These are phyloP conservation scores for Nephelium lappaceum DNA, from an alignment of 345 rosid species.

Conservation along the genomic window DNA sequence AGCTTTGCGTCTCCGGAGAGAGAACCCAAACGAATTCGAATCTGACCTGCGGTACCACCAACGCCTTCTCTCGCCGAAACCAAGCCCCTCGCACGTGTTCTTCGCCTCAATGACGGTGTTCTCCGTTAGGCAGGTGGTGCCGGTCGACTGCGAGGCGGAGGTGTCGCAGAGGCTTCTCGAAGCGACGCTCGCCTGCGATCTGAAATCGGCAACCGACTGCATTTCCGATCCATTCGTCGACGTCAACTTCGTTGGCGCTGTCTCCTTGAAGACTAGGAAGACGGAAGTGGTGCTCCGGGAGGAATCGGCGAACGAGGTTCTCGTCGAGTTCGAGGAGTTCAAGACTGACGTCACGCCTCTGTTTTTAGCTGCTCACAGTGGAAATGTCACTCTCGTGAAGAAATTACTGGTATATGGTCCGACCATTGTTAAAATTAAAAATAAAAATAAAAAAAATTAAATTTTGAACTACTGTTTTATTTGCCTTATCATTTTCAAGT, in stretches of 20 bases:
- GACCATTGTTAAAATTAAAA: neutral
- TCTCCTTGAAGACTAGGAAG: conserved; percentile 67
- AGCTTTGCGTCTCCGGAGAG: conserved; percentile 39
- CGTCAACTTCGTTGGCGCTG: conserved; percentile 87
- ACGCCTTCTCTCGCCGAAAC: conserved; percentile 18
- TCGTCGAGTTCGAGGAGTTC: conserved; percentile 76
- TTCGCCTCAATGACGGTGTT: conserved; percentile 65
- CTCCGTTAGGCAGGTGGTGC: conserved; percentile 88
- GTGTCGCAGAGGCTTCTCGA: conserved; percentile 87
- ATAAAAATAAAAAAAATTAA: neutral
- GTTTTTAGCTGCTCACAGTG: conserved; percentile 81
- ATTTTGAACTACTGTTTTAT: conserved; percentile 10
- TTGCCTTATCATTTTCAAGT: conserved; percentile 2
- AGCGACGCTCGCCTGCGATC: conserved; percentile 66
- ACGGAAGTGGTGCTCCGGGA: conserved; percentile 67
- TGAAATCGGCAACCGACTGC: conserved; percentile 59
- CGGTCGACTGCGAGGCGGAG: conserved; percentile 83
- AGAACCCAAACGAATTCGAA: conserved; percentile 15
- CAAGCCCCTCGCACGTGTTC: conserved; percentile 2
- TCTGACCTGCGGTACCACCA: conserved; percentile 22
- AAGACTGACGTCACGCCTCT: conserved; percentile 92
- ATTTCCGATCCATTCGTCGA: conserved; percentile 74
- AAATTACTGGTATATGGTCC: conserved; percentile 57
- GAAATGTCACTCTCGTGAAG: conserved; percentile 80
- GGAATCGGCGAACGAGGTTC: conserved; percentile 64